Percentiles rank a stretch among this genome's conserved stretches.
Conservation (phyloP, 768 basidiomycete genomes). For the Stropharia rugosoannulata region DNA sequence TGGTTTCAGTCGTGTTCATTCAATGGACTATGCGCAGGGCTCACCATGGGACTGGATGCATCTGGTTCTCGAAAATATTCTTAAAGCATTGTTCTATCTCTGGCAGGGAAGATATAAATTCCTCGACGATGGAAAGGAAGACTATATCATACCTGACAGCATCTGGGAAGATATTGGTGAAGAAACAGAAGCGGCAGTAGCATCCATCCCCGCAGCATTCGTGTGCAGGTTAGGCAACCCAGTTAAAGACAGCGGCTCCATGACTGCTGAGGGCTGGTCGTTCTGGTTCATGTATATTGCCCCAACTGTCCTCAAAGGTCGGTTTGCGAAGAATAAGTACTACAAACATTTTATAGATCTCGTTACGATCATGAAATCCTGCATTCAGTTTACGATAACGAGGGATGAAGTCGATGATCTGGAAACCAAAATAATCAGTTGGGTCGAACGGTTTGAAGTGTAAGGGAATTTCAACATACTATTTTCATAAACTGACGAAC, state of each 20-base stretch:
- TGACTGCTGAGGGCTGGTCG: conserved; percentile 35
- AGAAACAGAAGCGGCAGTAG: conserved; percentile 25
- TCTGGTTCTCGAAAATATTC: conserved; percentile 39
- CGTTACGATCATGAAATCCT: conserved; percentile 30
- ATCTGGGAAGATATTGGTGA: conserved; percentile 36
- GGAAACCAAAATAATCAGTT: conserved; percentile 24
- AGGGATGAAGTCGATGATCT: conserved; percentile 23
- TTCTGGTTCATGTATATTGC: conserved; percentile 39
- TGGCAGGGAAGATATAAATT: conserved; percentile 42
- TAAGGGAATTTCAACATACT: too few relatives aligned
- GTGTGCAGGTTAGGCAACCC: conserved; percentile 26
- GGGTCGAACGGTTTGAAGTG: conserved; percentile 41
- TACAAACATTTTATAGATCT: conserved; percentile 36
- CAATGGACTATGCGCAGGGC: conserved; percentile 26
- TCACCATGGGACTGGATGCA: conserved; percentile 48
- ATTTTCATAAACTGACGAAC: too few relatives aligned
- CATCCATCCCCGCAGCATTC: conserved; percentile 31
- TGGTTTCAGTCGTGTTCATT: conserved; percentile 22
- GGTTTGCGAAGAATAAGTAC: conserved; percentile 28
- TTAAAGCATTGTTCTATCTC: conserved; percentile 32
- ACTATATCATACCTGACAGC: conserved; percentile 21
- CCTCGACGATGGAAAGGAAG: conserved; percentile 25
- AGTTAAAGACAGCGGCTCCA: conserved; percentile 17
- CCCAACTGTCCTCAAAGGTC: conserved; percentile 31
- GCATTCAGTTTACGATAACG: conserved; percentile 30